Conservation (phyloP, 73 alveolate species). For the Blepharisma stoltei region DNA sequence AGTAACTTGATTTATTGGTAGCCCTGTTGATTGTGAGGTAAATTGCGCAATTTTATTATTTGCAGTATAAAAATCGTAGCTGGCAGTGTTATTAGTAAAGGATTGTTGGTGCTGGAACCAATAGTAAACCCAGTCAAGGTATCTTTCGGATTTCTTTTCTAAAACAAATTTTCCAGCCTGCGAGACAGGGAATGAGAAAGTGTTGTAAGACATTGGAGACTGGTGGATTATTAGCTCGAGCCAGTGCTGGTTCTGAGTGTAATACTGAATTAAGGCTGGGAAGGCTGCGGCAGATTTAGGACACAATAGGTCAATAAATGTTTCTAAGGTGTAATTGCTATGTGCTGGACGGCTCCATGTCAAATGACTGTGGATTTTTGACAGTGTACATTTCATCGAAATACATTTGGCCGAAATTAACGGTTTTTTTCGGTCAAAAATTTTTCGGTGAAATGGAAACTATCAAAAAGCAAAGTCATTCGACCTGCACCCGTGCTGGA, state of each 20-base stretch:
- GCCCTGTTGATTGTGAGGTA: background rate
- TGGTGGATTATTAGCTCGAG: background rate
- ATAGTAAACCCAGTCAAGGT: background rate
- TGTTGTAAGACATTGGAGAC: background rate
- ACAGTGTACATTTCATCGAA: no score
- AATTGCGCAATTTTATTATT: background rate
- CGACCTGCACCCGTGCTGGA: no score
- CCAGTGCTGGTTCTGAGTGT: slow-evolving; percentile 13
- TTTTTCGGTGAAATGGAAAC: no score
- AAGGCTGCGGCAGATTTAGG: background rate
- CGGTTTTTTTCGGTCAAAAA: no score
- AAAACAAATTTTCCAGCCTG: background rate
- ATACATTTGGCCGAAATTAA: no score
- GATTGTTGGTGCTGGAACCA: slow-evolving; percentile 5
- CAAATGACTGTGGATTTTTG: no score
- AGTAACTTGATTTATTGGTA: background rate
- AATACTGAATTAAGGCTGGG: background rate
- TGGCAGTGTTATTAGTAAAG: background rate
- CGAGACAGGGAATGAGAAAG: background rate
- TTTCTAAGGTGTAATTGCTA: background rate
- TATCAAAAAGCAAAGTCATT: no score
- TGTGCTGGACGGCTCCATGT: no score
- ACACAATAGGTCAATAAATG: background rate
- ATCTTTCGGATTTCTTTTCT: background rate
- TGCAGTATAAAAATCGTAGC: background rate